Evolutionary conservation across 768 basidiomycete genomes (phyloP), one percentile per base, ranked within the genome.

Genomic region (Termitomyces sp.): DNA sequence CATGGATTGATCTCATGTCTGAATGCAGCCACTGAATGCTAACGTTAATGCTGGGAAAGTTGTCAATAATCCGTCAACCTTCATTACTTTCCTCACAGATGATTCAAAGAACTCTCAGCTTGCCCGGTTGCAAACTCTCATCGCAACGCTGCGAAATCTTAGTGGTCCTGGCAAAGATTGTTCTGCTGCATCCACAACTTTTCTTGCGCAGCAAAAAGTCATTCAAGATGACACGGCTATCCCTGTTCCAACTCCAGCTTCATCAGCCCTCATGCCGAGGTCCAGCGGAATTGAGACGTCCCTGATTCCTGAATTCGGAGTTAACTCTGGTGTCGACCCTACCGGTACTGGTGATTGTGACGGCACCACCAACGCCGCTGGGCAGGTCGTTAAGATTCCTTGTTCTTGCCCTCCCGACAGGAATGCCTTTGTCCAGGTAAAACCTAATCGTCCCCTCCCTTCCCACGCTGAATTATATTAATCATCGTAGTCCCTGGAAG

Each of bases 91-190:
- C 77, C 88, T 87, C 2, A 78, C 78, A 1, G 85, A 83, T 62
- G 71, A 75, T 60, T 82, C 80, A 6, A 75, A 73, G 54, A 69
- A 67, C 8, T 80, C 82, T 47, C 75, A 82, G 64, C 68, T 79
- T 45, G 73, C 82, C 0, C 82, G 88, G 33, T 72, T 90, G 57
- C 71, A 81, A 47, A 77, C 86, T 28, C 77, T 82, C 5, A 64
- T 83, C 11, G 78, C 87, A 38, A 85, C 88, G 6, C 71, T 90
- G n/a, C 89, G 91, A 71, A 91, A 90, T 67, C 67, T 90, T 42
- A 73, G 77, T 49, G 88, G 87, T 1, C 75, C 84, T 0, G 89
- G 87, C 40, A 68, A 75, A 5, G 89, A 87, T 14, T 89, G 86
- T 66, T 87, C 87, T 5, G 79, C 80, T 14, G 79, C 78, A 1